Base-by-base conservation (phyloP, 495 filamentous ascomycete genomes). In the Xylaria longipes region DNA sequence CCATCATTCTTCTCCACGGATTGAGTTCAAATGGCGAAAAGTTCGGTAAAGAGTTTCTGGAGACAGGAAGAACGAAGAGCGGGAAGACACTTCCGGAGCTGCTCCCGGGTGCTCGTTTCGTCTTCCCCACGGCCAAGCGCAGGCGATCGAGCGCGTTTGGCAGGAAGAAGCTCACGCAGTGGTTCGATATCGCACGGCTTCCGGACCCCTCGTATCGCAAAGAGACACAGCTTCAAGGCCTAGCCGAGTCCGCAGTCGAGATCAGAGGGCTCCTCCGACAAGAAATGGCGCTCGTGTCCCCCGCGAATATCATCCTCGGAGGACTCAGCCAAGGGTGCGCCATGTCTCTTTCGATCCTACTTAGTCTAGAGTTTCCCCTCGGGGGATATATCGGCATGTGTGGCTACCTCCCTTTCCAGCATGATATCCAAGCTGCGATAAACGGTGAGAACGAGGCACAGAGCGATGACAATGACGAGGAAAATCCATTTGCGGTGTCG, bases 1-100 rank as follows among this genome's bases (percentile, higher is more conserved):
- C 85, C 0, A 78, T 83, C 27, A 88, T 90, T 66, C 70, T 89
- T 17, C 82, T 87, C 3, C 87, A 88, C 70, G 87, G 87, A n/a
- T 80, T 85, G 3, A 84, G 83, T 45, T 85, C 84, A 74, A 77
- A 80, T 56, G 88, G 86, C 1, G 68, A 74, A 29, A 82, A 87
- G 69, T 88, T 89, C 71, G 81, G 82, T 37, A 70, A 76, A 43
- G 87, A 89, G 7, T 68, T 88, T 45, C 76, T 86, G 22, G 71
- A 73, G 43, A 62, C 50, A 11, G 73, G 73, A 31, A 64, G 31
- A 5, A 75, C 75, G 12, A 69, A 70, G 29, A 62, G 57, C 37
- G 68, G 62, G 14, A 39, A 48, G 25, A 65, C 37, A 3, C 39
- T 45, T 0, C 39, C 14, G 11, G 62, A 39, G 6, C 25, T 65